Base-by-base conservation (phyloP, 441 rosid genomes). In the Sinapis alba region DNA sequence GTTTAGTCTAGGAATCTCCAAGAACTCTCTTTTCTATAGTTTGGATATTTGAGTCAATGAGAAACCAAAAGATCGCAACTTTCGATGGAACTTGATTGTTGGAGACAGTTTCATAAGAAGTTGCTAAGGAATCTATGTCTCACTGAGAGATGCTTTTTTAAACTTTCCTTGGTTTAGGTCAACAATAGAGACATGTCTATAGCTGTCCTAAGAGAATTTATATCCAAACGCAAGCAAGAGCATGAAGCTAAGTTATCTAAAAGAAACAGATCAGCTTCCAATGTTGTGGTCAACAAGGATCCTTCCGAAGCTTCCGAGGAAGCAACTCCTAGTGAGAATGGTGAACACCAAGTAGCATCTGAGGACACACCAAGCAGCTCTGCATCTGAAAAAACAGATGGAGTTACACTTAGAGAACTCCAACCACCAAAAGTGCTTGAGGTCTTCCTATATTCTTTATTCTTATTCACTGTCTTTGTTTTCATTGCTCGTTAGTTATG, bases 151-250 rank as follows among this genome's bases (percentile, higher is more conserved):
- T 45, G 54, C 54, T 50, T 16, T 11, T 50, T 50, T 2, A 16
- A 53, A 53, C n/a, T 53, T 53, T 19, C 24, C 24, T 53, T 19
- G 68, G 74, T 65, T 65, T 83, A 96, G 99, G 97, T 96, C 59
- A 90, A 96, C 81, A 96, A 93, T 62, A 88, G 98, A 71, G 99
- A 96, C 81, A 80, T 96, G 66, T 96, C 98, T 12, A 85, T 96
- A 78, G 98, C 98, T 72, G 97, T 96, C 51, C 82, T 93, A 68
- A 86, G 99, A 87, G 72, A 92, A 57, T 96, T 85, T 68, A 78
- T 92, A 73, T 76, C 87, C 32, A 91, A 86, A 75, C 85, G 86
- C 65, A 80, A 89, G 82, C 90, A 85, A 80, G 99, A 96, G 79
- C 92, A 96, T 60, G 93, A 87, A 65, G 87, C 86, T 1, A 58